Evolutionary conservation across 345 rosid species (phyloP).

Genomic region (Brassica cretica): DNA sequence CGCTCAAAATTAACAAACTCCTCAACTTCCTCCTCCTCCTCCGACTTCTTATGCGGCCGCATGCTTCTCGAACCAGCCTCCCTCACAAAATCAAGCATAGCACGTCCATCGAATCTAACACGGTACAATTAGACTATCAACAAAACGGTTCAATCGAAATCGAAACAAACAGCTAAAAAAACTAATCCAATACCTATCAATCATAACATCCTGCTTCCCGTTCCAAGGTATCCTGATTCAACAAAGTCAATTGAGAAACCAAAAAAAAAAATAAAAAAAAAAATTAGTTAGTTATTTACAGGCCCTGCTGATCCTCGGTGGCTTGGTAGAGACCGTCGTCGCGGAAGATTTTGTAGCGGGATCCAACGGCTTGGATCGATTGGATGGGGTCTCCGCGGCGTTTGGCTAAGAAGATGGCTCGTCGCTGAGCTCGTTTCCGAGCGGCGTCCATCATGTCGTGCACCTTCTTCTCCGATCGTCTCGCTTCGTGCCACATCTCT

Average conservation of each 20-base stretch:
- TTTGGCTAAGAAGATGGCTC: slow-evolving; percentile 85
- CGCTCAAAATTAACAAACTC: slow-evolving; percentile 99
- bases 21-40: slow-evolving; percentile 94
- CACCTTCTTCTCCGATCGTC: slow-evolving; percentile 96
- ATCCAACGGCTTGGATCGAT: slow-evolving; percentile 74
- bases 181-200: slow-evolving; percentile 57
- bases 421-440: slow-evolving; percentile 90
- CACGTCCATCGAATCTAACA: slow-evolving; percentile 77
- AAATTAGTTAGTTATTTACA: slow-evolving; percentile 41
- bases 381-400: slow-evolving; percentile 96
- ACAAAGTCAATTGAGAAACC: background rate
- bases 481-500: slow-evolving; percentile 99
- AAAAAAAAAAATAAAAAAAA: background rate
- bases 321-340: slow-evolving; percentile 93
- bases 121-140: background rate
- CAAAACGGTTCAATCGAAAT: background rate
- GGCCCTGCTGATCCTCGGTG: slow-evolving; percentile 84
- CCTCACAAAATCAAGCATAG: slow-evolving; percentile 88
- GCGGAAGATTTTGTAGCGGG: slow-evolving; percentile 71
- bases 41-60: slow-evolving; percentile 60
- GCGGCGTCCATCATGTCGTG: slow-evolving; percentile 99
- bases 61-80: slow-evolving; percentile 60
- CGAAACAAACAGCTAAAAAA: background rate
- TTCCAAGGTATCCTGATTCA: slow-evolving; percentile 83
- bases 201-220: slow-evolving; percentile 78